Conservation (phyloP, 1,284 basidiomycete genomes). For the Earliella scabrosa region DNA sequence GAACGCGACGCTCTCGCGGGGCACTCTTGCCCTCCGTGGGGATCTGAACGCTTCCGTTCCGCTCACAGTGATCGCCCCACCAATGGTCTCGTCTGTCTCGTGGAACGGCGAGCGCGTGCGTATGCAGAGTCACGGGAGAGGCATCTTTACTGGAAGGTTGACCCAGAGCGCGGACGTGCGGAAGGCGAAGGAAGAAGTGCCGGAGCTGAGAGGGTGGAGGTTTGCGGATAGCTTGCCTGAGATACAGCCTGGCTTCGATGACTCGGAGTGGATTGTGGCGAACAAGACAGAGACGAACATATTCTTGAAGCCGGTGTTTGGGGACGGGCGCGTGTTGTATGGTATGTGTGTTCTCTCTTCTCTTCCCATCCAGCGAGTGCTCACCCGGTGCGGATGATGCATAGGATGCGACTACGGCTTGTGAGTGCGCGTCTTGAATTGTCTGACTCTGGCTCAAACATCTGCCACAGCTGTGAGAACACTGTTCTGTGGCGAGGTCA, state of each 20-base stretch:
- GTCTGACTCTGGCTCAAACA: background rate
- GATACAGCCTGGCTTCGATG: slow-evolving; percentile 56
- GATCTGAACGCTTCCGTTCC: slow-evolving; percentile 49
- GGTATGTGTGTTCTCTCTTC: slow-evolving; percentile 34
- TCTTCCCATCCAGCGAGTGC: too few species aligned
- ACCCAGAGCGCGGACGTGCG: slow-evolving; percentile 14
- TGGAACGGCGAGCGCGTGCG: slow-evolving; percentile 70
- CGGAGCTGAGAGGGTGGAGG: slow-evolving; percentile 63
- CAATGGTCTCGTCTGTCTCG: slow-evolving; percentile 51
- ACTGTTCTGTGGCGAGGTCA: slow-evolving; percentile 81
- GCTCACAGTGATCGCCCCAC: slow-evolving; percentile 56
- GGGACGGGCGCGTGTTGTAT: slow-evolving; percentile 74
- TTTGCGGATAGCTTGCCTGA: slow-evolving; percentile 77
- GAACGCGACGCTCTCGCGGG: slow-evolving; percentile 47
- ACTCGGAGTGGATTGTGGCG: slow-evolving; percentile 65
- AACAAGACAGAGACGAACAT: slow-evolving; percentile 74
- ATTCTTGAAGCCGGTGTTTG: slow-evolving; percentile 67
- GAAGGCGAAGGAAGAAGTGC: slow-evolving; percentile 30
- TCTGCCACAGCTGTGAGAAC: slow-evolving; percentile 67
- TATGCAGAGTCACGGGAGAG: slow-evolving; percentile 31
- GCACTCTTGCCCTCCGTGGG: slow-evolving; percentile 46
- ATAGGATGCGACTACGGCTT: slow-evolving; percentile 77
- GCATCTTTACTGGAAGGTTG: slow-evolving; percentile 31
- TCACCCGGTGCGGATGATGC: background rate
- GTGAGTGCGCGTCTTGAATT: slow-evolving; percentile 40